These are phyloP conservation scores for Fusarium floridanum DNA, from an alignment of 2,329 filamentous ascomycete genomes.

Conservation along the genomic window DNA sequence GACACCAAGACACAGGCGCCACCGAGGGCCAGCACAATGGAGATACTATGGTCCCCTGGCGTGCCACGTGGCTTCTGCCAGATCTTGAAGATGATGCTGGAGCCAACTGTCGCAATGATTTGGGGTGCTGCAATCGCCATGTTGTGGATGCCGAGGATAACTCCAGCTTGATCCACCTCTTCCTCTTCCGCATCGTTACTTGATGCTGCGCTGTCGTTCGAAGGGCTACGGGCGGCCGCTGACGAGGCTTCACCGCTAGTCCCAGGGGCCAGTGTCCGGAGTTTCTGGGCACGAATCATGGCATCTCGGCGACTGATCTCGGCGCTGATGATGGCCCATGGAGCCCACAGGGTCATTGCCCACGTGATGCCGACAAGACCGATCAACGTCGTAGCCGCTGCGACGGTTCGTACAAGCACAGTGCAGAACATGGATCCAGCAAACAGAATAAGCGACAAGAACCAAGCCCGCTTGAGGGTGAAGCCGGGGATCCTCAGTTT, in stretches of 20 bases:
- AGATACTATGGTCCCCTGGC: constrained; percentile 88
- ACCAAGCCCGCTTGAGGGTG: constrained; percentile 90
- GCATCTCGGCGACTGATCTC: constrained; percentile 89
- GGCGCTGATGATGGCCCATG: constrained; percentile 93
- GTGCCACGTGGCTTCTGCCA: constrained; percentile 89
- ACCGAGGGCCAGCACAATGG: constrained; percentile 87
- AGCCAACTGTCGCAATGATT: constrained; percentile 88
- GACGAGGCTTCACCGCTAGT: constrained; percentile 16
- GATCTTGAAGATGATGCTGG: constrained; percentile 84
- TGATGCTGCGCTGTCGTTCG: constrained; percentile 22
- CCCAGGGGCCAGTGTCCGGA: constrained; percentile 36
- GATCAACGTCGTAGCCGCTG: constrained; percentile 81
- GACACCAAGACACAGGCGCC: constrained; percentile 83
- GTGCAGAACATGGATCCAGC: constrained; percentile 85
- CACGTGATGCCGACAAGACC: constrained; percentile 89
- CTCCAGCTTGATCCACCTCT: constrained; percentile 82
- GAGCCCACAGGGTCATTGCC: constrained; percentile 94
- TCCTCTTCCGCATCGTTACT: constrained; percentile 57
- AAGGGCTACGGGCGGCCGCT: constrained; percentile 21
- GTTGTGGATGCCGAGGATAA: constrained; percentile 95
- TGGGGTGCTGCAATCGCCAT: constrained; percentile 93
- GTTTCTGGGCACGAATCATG: constrained; percentile 56
- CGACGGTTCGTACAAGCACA: constrained; percentile 79
- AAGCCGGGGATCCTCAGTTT: constrained; percentile 82
- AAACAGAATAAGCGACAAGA: constrained; percentile 87